Base-by-base conservation (phyloP, 306 rosid species). In the Castanopsis chinensis region DNA sequence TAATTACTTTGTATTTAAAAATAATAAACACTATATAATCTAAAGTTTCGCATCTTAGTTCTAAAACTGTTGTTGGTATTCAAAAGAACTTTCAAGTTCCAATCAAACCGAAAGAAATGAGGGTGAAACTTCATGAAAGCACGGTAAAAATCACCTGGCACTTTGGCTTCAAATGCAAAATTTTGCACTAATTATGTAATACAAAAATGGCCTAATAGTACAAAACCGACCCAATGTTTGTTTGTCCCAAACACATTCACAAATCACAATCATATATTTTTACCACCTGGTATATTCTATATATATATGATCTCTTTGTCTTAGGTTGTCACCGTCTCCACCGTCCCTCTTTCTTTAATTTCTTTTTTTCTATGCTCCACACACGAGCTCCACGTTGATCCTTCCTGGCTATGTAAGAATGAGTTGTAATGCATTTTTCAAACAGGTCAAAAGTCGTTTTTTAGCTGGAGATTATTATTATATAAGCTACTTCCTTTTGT, bases 401-500 rank as follows among this genome's bases (percentile, higher is more conserved):
- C 43, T 33, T 68, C 45, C 12, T 41, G 45, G 45, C 45, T 60
- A 55, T 3, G 70, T 85, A 82, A 80, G 85, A 72, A 84, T 78
- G 85, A 84, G 90, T 53, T 90, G 91, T 82, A 77, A 80, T 57
- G 81, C 75, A 76, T 71, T 32, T 79, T 80, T 64, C 69, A 54
- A 63, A 58, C 73, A 21, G 71, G 68, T 69, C 87, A 79, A 70
- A 63, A 51, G 78, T 79, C 58, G 78, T 60, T 65, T 71, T 76
- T 82, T 75, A 73, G 86, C 83, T 84, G 82, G 85, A 79, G 37
- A 79, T 11, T 12, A 27, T 59, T 68, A 80, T 37, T 49, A 53
- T 56, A 64, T 23, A 18, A 69, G 63, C 73, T 32, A 83, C 71
- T 78, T 73, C 55, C 76, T 82, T 85, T 79, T 20, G 11, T 72